A percentile compares a stretch with the other conserved stretches of the same genome.
phyloP scores from a whole-genome alignment of 2,329 filamentous ascomycete genomes.

The Neoarthrinium moseri region DNA sequence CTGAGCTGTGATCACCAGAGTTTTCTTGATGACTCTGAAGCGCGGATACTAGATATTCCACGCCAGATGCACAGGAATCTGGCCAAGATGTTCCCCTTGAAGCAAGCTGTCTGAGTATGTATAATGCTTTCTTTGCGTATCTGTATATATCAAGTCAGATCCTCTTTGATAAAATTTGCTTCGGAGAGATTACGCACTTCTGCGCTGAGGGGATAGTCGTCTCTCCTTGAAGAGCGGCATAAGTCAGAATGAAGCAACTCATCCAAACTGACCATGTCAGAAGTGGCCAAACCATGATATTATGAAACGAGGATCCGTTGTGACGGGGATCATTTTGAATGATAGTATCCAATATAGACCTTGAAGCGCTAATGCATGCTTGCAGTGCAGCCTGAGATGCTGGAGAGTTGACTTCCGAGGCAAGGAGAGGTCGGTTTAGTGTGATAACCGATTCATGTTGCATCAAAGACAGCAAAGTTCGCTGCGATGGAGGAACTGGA shows the following conservation, averaged over 20 bases:
- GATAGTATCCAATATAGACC: conserved; percentile 15
- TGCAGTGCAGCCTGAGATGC: conserved; percentile 17
- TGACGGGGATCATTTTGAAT: conserved; percentile 9
- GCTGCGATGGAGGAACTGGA: conserved; percentile 6
- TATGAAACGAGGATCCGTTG: not conserved
- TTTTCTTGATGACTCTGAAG: conserved; percentile 10
- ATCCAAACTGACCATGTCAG: conserved; percentile 21
- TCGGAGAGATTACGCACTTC: conserved; percentile 6
- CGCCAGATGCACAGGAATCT: conserved; percentile 14
- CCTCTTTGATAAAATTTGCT: not conserved
- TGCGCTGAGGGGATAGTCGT: conserved; percentile 14
- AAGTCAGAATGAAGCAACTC: conserved; percentile 18
- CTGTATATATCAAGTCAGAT: not conserved
- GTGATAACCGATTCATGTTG: conserved; percentile 18
- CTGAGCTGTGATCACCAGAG: not conserved
- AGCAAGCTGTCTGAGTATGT: conserved; percentile 14
- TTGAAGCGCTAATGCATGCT: conserved; percentile 18
- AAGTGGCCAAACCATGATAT: conserved; percentile 15
- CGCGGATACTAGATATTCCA: conserved; percentile 13
- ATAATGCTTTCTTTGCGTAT: conserved; percentile 15
- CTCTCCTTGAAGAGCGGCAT: conserved; percentile 16
- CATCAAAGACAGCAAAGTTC: conserved; percentile 11
- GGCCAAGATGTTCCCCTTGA: conserved; percentile 16
- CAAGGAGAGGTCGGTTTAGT: conserved; percentile 17
- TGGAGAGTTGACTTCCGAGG: conserved; percentile 13